Evolutionary conservation across 2,329 filamentous ascomycete genomes (phyloP).

Genomic region (Monosporascus sp.): DNA sequence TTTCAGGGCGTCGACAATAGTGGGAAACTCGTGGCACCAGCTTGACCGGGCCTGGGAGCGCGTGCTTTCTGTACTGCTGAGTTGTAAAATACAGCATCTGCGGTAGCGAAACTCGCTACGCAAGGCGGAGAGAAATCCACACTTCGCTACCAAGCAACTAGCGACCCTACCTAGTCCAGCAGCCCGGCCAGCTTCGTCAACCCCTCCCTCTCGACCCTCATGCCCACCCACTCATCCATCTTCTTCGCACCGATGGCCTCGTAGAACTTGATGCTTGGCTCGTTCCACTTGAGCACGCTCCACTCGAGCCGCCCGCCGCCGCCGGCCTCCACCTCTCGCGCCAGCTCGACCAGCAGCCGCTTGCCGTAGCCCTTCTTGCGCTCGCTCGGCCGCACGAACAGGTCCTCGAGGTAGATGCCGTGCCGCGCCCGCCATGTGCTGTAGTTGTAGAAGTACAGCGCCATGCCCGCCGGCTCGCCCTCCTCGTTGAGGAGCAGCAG

Average conservation of each 20-base stretch:
- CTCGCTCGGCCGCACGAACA: slow-evolving; percentile 71
- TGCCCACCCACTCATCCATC: slow-evolving; percentile 68
- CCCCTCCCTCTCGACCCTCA: slow-evolving; percentile 66
- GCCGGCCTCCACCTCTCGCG: slow-evolving; percentile 70
- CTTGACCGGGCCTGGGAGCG: background rate
- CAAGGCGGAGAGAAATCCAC: background rate
- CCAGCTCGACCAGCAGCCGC: slow-evolving; percentile 66
- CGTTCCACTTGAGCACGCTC: slow-evolving; percentile 90
- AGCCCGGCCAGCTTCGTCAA: slow-evolving; percentile 54
- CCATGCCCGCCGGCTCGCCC: slow-evolving; percentile 62
- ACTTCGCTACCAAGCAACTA: background rate
- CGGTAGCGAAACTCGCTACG: too few relatives aligned
- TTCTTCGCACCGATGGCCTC: slow-evolving; percentile 60
- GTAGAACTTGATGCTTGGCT: slow-evolving; percentile 86
- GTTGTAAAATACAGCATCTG: too few relatives aligned
- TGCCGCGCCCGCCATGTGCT: slow-evolving; percentile 85
- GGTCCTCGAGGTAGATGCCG: slow-evolving; percentile 88
- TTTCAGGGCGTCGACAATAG: slow-evolving; percentile 40
- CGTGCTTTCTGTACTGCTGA: too few relatives aligned
- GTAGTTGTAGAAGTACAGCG: slow-evolving; percentile 93
- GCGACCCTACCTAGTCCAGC: slow-evolving; percentile 20
- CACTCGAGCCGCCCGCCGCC: slow-evolving; percentile 77
- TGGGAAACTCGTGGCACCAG: slow-evolving; percentile 13
- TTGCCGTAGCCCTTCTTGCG: slow-evolving; percentile 77
- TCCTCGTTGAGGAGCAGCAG: slow-evolving; percentile 56